phyloP scores from a whole-genome alignment of 2,329 filamentous ascomycete genomes.

The Calonectria crousiana region DNA sequence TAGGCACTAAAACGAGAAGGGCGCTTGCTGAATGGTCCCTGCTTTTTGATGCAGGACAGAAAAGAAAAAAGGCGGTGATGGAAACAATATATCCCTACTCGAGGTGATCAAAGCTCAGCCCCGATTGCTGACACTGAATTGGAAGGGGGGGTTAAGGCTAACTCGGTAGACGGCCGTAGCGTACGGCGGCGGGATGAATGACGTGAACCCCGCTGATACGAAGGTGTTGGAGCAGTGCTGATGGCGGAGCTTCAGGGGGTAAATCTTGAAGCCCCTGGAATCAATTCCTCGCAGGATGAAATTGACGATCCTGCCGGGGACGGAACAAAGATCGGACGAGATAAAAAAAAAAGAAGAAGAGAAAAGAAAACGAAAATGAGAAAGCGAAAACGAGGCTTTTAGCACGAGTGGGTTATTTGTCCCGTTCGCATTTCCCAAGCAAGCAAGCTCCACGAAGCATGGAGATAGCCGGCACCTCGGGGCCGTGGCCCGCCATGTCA shows the following conservation, averaged over 20 bases:
- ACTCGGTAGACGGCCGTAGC: background rate
- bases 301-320: background rate
- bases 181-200: constrained; percentile 7
- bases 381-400: constrained; percentile 6
- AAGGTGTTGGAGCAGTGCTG: background rate
- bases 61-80: constrained; percentile 6
- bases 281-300: background rate
- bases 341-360: background rate
- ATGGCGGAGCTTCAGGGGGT: background rate
- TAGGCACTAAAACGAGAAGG: background rate
- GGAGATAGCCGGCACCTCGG: constrained; percentile 20
- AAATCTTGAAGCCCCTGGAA: background rate
- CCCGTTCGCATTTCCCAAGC: constrained; percentile 3
- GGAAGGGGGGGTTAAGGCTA: background rate
- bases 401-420: constrained; percentile 11
- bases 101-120: constrained; percentile 11
- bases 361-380: background rate
- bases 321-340: background rate
- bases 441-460: constrained; percentile 15
- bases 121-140: constrained; percentile 15
- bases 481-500: constrained; percentile 17
- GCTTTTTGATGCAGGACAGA: background rate
- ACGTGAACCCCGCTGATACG: constrained; percentile 17
- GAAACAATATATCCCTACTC: background rate
- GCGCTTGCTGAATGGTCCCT: background rate